Base-by-base conservation (phyloP, 768 basidiomycete species). In the Coprinopsis cinerea region DNA sequence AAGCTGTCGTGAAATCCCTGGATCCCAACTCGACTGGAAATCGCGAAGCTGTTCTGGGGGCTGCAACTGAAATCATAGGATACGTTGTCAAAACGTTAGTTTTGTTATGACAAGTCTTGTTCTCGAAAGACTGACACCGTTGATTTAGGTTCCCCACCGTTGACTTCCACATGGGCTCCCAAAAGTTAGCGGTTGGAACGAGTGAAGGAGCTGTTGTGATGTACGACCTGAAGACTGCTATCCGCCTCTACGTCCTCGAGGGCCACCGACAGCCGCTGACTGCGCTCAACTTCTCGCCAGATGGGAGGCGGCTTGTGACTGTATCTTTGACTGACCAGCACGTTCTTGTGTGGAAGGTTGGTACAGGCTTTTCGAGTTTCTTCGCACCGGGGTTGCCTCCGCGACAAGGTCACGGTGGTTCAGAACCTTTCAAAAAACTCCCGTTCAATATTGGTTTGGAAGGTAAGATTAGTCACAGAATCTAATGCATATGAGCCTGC, bases 151-250 rank as follows among this genome's bases (percentile, higher is more conserved):
- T 88, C 61, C 94, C 95, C 0, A 85, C 85, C 0, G 82, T 97
- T n/a, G 94, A 93, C 65, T 97, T 99, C 63, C 88, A 97, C 58
- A 83, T 82, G 69, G 69, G 76, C 2, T 83, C 80, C 1, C 96
- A 99, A 62, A 83, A 90, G 13, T 79, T 98, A 3, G 91, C 88
- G 0, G 92, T 97, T 0, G 96, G 96, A 0, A 95, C 94, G 0
- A 82, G 80, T 49, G 96, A 99, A 67, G 96, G 95, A 0, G 92
- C 93, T 0, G 83, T 93, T 46, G 77, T 92, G 51, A 92, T 96
- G 85, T 98, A 96, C 61, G 96, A 98, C 61, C 76, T 98, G 46
- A 96, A 97, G 67, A 92, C 93, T 0, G 94, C 93, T 0, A 97
- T 89, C 0, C 81, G 96, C 10, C 72, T 98, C 13, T 99, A 97